Percentiles rank a stretch among this genome's conserved stretches.
Conservation (phyloP, 176 grass and related monocot species). For the Rhynchospora breviuscula region DNA sequence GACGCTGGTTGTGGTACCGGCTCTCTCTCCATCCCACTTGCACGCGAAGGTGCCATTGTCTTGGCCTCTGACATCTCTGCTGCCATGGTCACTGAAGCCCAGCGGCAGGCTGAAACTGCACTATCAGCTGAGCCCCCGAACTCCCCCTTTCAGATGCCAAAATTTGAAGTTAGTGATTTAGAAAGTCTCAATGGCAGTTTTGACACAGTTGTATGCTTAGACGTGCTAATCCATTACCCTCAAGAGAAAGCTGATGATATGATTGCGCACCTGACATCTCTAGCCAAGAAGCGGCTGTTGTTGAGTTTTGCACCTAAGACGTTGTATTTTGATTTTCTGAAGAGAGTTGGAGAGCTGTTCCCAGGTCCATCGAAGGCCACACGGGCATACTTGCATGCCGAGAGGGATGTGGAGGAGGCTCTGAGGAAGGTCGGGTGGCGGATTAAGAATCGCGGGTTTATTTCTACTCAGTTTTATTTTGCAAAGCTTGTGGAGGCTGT, state of each 20-base stretch:
- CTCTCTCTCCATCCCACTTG: constrained; percentile 69
- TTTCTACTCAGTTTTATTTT: constrained; percentile 98
- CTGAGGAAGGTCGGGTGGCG: constrained; percentile 65
- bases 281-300: constrained; percentile 62
- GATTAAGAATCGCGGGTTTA: constrained; percentile 56
- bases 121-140: neutral
- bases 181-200: constrained; percentile 51
- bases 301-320: constrained; percentile 91
- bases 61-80: constrained; percentile 74
- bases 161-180: constrained; percentile 63
- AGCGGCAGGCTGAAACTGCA: constrained; percentile 42
- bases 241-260: constrained; percentile 64
- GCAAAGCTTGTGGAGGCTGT: constrained; percentile 78
- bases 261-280: constrained; percentile 77
- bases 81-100: constrained; percentile 72
- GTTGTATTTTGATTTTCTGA: constrained; percentile 67
- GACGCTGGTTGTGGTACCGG: constrained; percentile 88
- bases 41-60: constrained; percentile 47
- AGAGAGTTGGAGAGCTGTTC: constrained; percentile 87
- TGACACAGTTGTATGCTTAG: constrained; percentile 83
- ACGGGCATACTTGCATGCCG: constrained; percentile 71
- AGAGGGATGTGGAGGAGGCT: constrained; percentile 71
- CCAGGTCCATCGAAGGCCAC: constrained; percentile 88
- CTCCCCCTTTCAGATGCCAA: constrained; percentile 44
- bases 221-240: constrained; percentile 95